Base-by-base conservation (phyloP, 352 stramenopile genomes). In the Globisporangium sylvaticum region DNA sequence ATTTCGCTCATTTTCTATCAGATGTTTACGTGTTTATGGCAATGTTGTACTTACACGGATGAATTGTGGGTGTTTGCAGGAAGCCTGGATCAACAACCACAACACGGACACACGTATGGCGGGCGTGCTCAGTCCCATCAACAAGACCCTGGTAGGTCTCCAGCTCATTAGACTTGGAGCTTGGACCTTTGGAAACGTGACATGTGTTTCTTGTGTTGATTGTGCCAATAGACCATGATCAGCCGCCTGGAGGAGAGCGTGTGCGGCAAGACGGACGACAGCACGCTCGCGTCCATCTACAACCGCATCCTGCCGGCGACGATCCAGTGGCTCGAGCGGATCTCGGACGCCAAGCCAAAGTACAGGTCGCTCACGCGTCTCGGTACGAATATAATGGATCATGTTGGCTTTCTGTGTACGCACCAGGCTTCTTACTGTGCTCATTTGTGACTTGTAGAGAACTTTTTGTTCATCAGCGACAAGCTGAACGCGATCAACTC, bases 21-120 rank as follows among this genome's bases (percentile, higher is more conserved):
- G 15, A 0, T 25, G 14, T 57, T 20, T 25, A 29, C 20, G 10
- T 32, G 29, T 44, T 20, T 44, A 4, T n/a, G 22, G 18, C 18
- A 24, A 20, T 58, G 31, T 29, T 58, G 53, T 39, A 24, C 54
- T 59, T 59, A 59, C 20, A 25, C 29, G 32, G 18, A 6, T 25
- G 27, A 12, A 6, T 27, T n/a, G 6, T 18, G 27, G 18, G 37
- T 46, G 4, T 7, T 6, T 55, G 42, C 4, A 91, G 74, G 83
- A 90, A 60, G 54, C 72, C 2, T 93, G 85, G 83, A 90, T 93
- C 58, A 83, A 79, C 34, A 73, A 61, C 18, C 81, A 90, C 46
- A 74, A 87, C 69, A 75, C 80, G 0, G 85, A 93, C 58, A 92
- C 85, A 1, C 79, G 84, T 27, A 87, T 92, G 79, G 83, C 80